Conservation (phyloP, 2,329 filamentous ascomycete genomes). For the Nannizziopsis arthrosporioides region DNA sequence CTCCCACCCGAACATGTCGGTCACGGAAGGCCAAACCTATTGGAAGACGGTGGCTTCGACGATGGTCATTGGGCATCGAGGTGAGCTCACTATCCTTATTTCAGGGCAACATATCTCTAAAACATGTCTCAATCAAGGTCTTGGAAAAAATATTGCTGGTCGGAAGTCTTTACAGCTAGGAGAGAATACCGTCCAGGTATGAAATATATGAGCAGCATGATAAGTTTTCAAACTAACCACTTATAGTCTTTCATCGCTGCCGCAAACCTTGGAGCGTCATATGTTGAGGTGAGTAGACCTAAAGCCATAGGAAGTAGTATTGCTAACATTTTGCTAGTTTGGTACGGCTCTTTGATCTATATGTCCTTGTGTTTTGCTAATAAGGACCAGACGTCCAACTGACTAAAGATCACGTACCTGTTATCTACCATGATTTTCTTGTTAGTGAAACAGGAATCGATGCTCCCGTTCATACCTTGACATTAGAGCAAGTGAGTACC, state of each 20-base stretch:
- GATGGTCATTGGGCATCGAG: constrained; percentile 64
- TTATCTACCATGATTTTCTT: constrained; percentile 97
- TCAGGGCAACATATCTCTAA: constrained; percentile 8
- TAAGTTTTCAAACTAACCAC: constrained; percentile 13
- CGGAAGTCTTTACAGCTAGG: constrained; percentile 85
- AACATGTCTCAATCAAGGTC: constrained; percentile 38
- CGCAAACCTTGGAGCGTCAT: constrained; percentile 73
- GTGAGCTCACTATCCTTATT: constrained; percentile 16
- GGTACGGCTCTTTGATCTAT: constrained; percentile 8
- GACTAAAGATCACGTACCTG: constrained; percentile 96
- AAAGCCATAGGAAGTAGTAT: not conserved
- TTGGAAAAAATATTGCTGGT: constrained; percentile 79
- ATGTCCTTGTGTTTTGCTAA: constrained; percentile 12
- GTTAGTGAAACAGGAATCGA: constrained; percentile 97
- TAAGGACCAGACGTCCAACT: constrained; percentile 75
- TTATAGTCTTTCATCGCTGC: constrained; percentile 83
- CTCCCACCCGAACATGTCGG: constrained; percentile 81
- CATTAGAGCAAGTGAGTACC: constrained; percentile 58
- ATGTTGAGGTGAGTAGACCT: constrained; percentile 47
- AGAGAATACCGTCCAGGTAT: constrained; percentile 72
- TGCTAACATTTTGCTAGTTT: constrained; percentile 12
- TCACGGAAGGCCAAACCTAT: constrained; percentile 83
- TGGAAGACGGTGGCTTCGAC: constrained; percentile 88
- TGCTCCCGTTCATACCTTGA: constrained; percentile 88
- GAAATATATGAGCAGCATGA: constrained; percentile 2